Percentiles rank a stretch among this genome's conserved stretches.
These are phyloP conservation scores for Pythium periplocum DNA, from an alignment of 352 stramenopile genomes.

Conservation along the genomic window DNA sequence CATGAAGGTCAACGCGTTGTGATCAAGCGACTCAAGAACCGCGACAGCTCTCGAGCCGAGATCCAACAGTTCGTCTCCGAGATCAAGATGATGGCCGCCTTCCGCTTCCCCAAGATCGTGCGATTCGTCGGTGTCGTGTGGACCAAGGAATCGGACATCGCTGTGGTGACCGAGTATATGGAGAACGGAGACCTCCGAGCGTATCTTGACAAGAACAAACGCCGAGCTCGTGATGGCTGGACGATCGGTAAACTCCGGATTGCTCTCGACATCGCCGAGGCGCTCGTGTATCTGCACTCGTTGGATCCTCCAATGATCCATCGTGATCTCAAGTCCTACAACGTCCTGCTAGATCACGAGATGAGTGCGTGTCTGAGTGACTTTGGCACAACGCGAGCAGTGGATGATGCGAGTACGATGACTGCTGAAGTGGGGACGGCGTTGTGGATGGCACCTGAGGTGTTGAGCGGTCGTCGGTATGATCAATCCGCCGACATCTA, in stretches of 20 bases:
- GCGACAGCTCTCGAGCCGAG: conserved; percentile 9
- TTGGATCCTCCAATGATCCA: conserved; percentile 73
- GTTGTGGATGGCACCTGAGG: conserved; percentile 59
- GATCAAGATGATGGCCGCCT: conserved; percentile 58
- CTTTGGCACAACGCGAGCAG: conserved; percentile 51
- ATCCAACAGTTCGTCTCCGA: conserved; percentile 75
- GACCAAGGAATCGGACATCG: conserved; percentile 54
- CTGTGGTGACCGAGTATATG: conserved; percentile 77
- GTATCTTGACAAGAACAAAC: conserved; percentile 32
- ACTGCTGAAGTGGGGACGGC: conserved; percentile 49
- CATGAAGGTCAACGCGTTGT: not conserved
- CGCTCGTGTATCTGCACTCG: conserved; percentile 78
- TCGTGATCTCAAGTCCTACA: conserved; percentile 85
- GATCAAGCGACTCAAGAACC: not conserved
- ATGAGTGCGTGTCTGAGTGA: conserved; percentile 22
- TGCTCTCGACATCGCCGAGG: conserved; percentile 47
- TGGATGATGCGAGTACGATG: conserved; percentile 42
- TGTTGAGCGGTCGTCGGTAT: conserved; percentile 51
- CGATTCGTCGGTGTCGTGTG: conserved; percentile 52
- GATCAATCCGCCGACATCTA: conserved; percentile 77
- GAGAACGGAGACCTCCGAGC: conserved; percentile 57
- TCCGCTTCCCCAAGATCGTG: conserved; percentile 68
- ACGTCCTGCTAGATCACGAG: conserved; percentile 67
- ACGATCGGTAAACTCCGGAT: conserved; percentile 39
- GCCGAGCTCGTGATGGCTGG: conserved; percentile 9